Conservation (phyloP, 257 asterid species). For the Gentiana macrophylla region DNA sequence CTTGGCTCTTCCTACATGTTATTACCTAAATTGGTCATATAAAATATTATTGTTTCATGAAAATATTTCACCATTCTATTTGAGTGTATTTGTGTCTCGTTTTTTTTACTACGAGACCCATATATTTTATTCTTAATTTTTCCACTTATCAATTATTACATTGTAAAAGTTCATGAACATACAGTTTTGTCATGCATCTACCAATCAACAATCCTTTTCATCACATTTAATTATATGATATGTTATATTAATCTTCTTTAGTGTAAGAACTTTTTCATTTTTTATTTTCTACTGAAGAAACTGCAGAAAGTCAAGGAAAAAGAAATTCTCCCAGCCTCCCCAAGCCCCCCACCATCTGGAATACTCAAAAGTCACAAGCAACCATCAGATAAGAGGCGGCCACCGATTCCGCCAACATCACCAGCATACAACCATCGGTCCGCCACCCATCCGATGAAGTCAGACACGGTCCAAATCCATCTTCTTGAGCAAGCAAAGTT, state of each 20-base stretch:
- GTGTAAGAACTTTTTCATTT: background rate
- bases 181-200: background rate
- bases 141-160: no score
- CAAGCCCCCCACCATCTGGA: constrained; percentile 16
- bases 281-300: background rate
- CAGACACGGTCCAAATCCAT: constrained; percentile 38
- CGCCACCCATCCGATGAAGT: constrained; percentile 16
- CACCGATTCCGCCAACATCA: constrained; percentile 20
- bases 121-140: no score
- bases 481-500: constrained; percentile 27
- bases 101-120: no score
- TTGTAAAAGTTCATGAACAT: no score
- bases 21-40: no score
- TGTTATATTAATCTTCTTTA: no score
- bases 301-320: constrained; percentile 10
- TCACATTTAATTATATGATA: background rate
- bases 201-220: background rate
- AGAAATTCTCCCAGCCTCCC: constrained; percentile 16
- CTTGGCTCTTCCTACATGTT: no score
- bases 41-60: no score
- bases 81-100: no score
- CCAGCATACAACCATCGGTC: constrained; percentile 19
- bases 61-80: no score
- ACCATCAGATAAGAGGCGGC: constrained; percentile 26
- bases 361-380: constrained; percentile 19